Conservation (phyloP, 1,139 yeast species). For the Geotrichum phurueaensis region DNA sequence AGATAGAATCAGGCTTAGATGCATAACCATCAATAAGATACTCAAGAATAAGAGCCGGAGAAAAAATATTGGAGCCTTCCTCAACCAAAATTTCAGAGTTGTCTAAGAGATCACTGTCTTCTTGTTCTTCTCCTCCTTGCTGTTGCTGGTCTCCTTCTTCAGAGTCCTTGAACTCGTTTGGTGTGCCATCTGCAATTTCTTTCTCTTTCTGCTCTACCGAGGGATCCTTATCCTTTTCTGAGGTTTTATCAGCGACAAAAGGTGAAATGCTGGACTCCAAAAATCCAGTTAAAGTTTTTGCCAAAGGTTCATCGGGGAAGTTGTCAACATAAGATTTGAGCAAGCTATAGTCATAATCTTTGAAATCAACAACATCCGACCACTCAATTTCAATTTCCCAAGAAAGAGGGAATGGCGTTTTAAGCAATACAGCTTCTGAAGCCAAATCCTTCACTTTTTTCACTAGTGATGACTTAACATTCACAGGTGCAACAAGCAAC, state of each 20-base stretch:
- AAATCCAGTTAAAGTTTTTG: conserved; percentile 44
- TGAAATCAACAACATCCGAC: conserved; percentile 51
- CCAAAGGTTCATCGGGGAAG: conserved; percentile 61
- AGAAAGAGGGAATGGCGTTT: conserved; percentile 54
- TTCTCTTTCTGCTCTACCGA: conserved; percentile 19
- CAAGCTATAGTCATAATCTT: conserved; percentile 45
- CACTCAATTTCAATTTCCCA: conserved; percentile 79
- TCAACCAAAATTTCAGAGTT: conserved; percentile 23
- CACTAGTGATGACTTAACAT: conserved; percentile 41
- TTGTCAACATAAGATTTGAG: conserved; percentile 47
- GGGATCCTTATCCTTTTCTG: conserved; percentile 12
- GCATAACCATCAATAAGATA: conserved; percentile 51
- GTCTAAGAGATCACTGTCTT: conserved; percentile 24
- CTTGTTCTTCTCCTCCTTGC: conserved; percentile 16
- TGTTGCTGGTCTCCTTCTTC: conserved; percentile 20
- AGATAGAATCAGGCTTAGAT: conserved; percentile 44
- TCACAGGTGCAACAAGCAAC: conserved; percentile 44
- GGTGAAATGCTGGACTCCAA: conserved; percentile 63
- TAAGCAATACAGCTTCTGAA: conserved; percentile 68
- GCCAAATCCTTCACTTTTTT: conserved; percentile 50
- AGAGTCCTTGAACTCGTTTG: conserved; percentile 23
- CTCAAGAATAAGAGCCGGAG: conserved; percentile 51
- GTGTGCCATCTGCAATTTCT: conserved; percentile 17
- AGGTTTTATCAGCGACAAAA: conserved; percentile 30
- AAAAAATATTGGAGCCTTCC: conserved; percentile 28